A percentile compares a stretch with the other conserved stretches of the same genome.
Conservation (phyloP, 2,329 filamentous ascomycete genomes). For the Aspergillus sp. region DNA sequence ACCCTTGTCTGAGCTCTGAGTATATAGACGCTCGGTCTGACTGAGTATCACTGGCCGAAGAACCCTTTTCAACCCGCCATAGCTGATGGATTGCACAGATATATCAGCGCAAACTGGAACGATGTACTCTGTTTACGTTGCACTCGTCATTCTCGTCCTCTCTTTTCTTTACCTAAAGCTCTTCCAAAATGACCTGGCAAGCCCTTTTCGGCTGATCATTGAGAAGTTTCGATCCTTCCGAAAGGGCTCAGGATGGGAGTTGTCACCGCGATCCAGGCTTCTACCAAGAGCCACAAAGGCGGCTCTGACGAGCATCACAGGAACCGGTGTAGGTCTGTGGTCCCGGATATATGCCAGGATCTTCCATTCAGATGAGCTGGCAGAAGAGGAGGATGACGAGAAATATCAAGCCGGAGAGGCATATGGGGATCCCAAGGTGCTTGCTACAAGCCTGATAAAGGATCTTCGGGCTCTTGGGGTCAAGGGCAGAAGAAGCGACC, state of each 20-base stretch:
- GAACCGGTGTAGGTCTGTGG: slow-evolving; percentile 3
- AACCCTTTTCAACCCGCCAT: too few species aligned
- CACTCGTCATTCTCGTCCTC: not conserved
- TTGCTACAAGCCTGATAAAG: slow-evolving; percentile 65
- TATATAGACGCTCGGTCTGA: too few species aligned
- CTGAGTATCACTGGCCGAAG: too few species aligned
- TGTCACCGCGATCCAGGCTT: not conserved
- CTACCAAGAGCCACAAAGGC: slow-evolving; percentile 1
- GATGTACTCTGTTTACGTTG: not conserved
- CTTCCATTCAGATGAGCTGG: slow-evolving; percentile 8
- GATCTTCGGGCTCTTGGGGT: slow-evolving; percentile 70
- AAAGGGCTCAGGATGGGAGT: not conserved
- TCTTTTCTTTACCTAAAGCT: not conserved
- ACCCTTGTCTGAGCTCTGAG: too few species aligned
- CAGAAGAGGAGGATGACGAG: slow-evolving; percentile 12
- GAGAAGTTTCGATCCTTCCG: slow-evolving; percentile 1
- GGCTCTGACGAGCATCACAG: slow-evolving; percentile 7
- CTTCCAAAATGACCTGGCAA: not conserved
- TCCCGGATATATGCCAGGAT: slow-evolving; percentile 10
- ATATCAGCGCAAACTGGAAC: not conserved
- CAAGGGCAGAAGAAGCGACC: slow-evolving; percentile 29
- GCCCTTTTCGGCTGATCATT: not conserved
- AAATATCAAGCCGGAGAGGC: slow-evolving; percentile 10
- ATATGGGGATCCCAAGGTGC: slow-evolving; percentile 29
- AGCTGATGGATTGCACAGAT: too few species aligned